Conservation (phyloP, 2,329 filamentous ascomycete genomes). For the Fusarium concolor region DNA sequence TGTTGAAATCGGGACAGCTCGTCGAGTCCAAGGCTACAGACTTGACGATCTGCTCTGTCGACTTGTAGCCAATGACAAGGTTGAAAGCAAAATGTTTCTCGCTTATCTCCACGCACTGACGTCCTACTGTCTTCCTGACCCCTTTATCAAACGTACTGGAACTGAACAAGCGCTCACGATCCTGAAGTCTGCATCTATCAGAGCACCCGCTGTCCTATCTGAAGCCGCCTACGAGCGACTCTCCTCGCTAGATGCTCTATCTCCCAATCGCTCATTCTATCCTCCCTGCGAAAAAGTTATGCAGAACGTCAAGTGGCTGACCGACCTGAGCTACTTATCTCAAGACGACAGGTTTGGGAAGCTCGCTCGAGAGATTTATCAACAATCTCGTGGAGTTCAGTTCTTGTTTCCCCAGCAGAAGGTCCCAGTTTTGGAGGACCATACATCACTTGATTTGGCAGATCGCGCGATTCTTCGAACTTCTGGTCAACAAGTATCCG, state of each 20-base stretch:
- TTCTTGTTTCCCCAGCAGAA: constrained; percentile 23
- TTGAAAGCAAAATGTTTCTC: constrained; percentile 64
- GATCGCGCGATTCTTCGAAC: constrained; percentile 29
- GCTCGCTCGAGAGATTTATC: not conserved
- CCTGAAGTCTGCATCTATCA: constrained; percentile 60
- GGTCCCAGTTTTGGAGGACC: fast-evolving
- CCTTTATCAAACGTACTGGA: constrained; percentile 61
- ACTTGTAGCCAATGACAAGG: constrained; percentile 61
- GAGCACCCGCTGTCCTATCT: constrained; percentile 45
- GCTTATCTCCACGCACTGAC: constrained; percentile 67
- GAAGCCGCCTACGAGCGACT: not conserved
- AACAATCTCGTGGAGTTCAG: not conserved
- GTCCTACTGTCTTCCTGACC: constrained; percentile 62
- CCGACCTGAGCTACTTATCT: constrained; percentile 52
- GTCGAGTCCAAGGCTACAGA: constrained; percentile 56
- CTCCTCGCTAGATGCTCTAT: not conserved
- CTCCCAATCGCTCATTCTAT: constrained; percentile 58
- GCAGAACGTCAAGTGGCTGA: constrained; percentile 60
- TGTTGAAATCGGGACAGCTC: constrained; percentile 44
- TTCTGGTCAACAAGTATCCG: constrained; percentile 19
- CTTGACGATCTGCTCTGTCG: constrained; percentile 63
- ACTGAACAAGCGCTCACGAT: constrained; percentile 65
- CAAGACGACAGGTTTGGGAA: constrained; percentile 58
- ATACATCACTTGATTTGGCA: constrained; percentile 5
- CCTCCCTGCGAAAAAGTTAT: constrained; percentile 55